phyloP scores from a whole-genome alignment of 148 eudicot species.

The Mesembryanthemum crystallinum region DNA sequence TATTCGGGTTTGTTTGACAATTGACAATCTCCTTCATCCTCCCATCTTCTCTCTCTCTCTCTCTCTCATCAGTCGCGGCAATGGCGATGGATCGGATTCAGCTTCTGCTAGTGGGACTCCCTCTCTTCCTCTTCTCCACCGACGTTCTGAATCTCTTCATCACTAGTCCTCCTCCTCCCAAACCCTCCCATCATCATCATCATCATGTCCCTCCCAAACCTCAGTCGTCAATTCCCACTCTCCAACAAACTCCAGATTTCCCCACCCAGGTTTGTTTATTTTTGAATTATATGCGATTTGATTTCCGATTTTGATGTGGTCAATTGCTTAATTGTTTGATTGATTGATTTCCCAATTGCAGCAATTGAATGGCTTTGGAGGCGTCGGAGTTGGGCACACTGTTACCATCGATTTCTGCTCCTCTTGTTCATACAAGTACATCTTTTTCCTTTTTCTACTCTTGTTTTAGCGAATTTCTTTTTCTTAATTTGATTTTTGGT shows the following conservation, averaged over 20 bases:
- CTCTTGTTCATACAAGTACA: constrained; percentile 29
- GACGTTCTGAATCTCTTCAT: background rate
- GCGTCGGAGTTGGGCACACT: constrained; percentile 27
- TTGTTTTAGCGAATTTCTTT: background rate
- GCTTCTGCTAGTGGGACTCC: background rate
- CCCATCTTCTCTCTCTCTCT: no score
- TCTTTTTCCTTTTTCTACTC: background rate
- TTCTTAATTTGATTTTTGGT: constrained; percentile 15
- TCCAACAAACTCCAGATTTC: constrained; percentile 2
- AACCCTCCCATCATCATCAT: background rate
- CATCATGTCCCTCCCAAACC: background rate
- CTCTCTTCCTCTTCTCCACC: constrained; percentile 1
- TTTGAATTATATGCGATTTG: background rate
- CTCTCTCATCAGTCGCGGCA: background rate
- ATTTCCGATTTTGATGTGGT: background rate
- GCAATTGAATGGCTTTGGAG: constrained; percentile 21
- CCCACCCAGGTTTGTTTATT: constrained; percentile 14
- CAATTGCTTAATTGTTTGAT: background rate
- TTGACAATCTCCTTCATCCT: no score
- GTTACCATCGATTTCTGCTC: constrained; percentile 33
- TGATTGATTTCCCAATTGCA: constrained; percentile 8
- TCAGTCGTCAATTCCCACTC: background rate
- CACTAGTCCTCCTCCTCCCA: background rate
- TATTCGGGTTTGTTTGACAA: no score
- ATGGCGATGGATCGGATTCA: constrained; percentile 4